Base-by-base conservation (phyloP, 257 asterid species). In the Nicotiana obtusifolia region DNA sequence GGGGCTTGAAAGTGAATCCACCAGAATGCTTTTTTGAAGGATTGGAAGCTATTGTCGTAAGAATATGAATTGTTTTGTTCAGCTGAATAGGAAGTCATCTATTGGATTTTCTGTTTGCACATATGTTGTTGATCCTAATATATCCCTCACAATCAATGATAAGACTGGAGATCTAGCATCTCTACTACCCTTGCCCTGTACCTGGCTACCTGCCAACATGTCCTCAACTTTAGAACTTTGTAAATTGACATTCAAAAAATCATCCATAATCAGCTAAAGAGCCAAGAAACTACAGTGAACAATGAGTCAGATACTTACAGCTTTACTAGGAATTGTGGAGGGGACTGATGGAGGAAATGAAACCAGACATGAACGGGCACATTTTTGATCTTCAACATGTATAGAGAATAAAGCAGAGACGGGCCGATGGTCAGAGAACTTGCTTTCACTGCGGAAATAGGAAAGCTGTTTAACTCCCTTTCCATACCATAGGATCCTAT, bases 401-500 rank as follows among this genome's bases (percentile, higher is more conserved):
- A 90, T 86, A 84, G 93, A 87, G 90, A 93, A 95, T 57, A 93
- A 93, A 64, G 98, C 98, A 10, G 98, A 93, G 83, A 95, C 97
- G 19, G 98, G 98, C 59, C 98, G 90, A 81, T 95, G 99, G 87
- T 93, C 98, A 2, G 99, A 95, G 86, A 95, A 95, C 88, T 91
- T 93, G 86, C 91, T 95, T 88, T 95, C 99, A 85, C 97, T 92
- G 17, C 98, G 97, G 82, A 95, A 88, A 84, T 95, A 93, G 86
- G 97, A 89, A 81, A 89, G 91, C 83, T 95, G 98, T 85, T 87
- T 89, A 64, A 95, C 90, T 82, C 99, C 98, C 90, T 93, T 87
- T 54, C 99, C 99, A 85, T 88, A 83, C 98, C 98, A 95, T 83
- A 95, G 84, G 85, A 93, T 92, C 88, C 99, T 91, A 84, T 95